Percentiles rank a stretch among this genome's conserved stretches.
These are phyloP conservation scores for Tricholoma hemisulphureum DNA, from an alignment of 768 basidiomycete species.

Conservation along the genomic window DNA sequence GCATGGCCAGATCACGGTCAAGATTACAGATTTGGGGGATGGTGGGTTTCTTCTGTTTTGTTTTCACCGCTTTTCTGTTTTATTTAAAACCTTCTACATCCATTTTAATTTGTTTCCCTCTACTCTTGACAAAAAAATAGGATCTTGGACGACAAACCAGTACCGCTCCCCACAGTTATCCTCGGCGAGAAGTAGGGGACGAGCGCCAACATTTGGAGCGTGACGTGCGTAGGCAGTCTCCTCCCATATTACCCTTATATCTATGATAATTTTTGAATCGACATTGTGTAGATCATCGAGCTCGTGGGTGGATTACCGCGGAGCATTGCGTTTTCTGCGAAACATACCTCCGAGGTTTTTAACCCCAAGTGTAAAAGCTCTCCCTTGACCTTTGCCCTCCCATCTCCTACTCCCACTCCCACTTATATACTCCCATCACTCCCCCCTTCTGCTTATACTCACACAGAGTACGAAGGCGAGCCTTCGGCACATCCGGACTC, in stretches of 20 bases:
- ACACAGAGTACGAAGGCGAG: no score
- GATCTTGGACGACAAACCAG: constrained; percentile 90
- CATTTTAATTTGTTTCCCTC: no score
- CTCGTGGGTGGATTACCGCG: constrained; percentile 88
- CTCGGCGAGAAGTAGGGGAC: constrained; percentile 95
- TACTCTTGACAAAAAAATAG: constrained; percentile 34
- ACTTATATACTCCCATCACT: background rate
- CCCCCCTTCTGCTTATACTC: background rate
- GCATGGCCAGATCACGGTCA: constrained; percentile 84
- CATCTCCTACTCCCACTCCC: background rate
- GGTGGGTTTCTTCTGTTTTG: constrained; percentile 45
- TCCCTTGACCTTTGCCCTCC: background rate
- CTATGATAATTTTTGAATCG: no score
- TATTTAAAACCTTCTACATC: no score
- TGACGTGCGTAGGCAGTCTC: constrained; percentile 81
- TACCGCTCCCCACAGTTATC: constrained; percentile 97
- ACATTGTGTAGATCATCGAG: constrained; percentile 98
- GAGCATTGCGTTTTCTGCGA: constrained; percentile 81
- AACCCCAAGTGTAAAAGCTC: constrained; percentile 54
- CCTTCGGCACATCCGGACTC: constrained; percentile 90
- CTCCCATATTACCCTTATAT: no score
- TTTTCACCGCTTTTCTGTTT: no score
- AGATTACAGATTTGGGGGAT: constrained; percentile 98
- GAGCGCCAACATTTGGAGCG: constrained; percentile 95
- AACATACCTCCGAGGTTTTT: constrained; percentile 93